A percentile compares a stretch with the other conserved stretches of the same genome.
phyloP scores from a whole-genome alignment of 805 yeast genomes.

The Teunomyces cretensis region DNA sequence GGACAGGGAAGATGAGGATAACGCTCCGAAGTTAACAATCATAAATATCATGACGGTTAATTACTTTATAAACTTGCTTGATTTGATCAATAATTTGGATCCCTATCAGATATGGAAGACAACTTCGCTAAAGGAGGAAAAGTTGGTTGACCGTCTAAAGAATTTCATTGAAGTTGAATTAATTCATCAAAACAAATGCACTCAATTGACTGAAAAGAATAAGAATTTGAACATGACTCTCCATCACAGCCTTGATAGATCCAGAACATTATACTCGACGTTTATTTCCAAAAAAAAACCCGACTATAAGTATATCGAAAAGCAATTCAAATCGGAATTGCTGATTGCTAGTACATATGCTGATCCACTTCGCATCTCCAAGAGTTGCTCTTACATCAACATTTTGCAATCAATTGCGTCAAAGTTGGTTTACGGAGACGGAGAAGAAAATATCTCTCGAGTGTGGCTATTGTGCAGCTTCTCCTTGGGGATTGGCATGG shows the following conservation, averaged over 20 bases:
- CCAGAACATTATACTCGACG: constrained; percentile 20
- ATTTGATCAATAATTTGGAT: constrained; percentile 28
- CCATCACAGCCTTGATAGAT: constrained; percentile 3
- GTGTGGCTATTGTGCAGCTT: constrained; percentile 33
- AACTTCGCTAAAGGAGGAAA: constrained; percentile 26
- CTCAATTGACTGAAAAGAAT: constrained; percentile 7
- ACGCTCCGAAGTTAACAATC: constrained; percentile 29
- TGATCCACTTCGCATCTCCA: constrained; percentile 33
- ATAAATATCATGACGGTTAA: constrained; percentile 41
- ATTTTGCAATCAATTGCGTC: constrained; percentile 15
- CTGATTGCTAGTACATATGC: constrained; percentile 20
- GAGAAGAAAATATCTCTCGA: constrained; percentile 1
- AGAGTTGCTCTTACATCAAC: constrained; percentile 21
- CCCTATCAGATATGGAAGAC: constrained; percentile 44
- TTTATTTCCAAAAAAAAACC: constrained; percentile 20
- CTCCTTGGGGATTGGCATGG: constrained; percentile 38
- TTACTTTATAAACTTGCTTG: constrained; percentile 40
- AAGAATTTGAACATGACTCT: constrained; percentile 7
- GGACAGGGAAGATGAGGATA: constrained; percentile 5
- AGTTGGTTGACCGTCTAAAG: constrained; percentile 23
- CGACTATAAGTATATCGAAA: constrained; percentile 30
- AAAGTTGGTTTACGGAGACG: constrained; percentile 7
- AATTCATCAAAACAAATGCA: constrained; percentile 3
- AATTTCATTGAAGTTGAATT: constrained; percentile 27
- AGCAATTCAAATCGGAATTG: constrained; percentile 28